Base-by-base conservation (phyloP, 2,329 filamentous ascomycete genomes). In the Onygenales sp. region DNA sequence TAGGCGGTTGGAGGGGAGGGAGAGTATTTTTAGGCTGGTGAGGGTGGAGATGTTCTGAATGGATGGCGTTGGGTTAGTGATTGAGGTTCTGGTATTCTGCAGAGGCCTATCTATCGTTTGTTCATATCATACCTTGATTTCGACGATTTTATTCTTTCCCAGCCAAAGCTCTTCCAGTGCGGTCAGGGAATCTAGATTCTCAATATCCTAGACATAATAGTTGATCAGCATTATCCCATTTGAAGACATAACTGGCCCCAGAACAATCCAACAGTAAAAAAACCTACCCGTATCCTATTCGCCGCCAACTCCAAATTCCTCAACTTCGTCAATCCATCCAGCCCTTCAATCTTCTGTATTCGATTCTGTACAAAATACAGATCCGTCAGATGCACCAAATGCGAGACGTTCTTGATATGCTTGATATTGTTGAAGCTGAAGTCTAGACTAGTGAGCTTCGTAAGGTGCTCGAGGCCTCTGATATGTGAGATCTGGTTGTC, bases 391-490 rank as follows among this genome's bases (percentile, higher is more conserved):
- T 89, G 79, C 21, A 75, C 85, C 55, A 98, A 75, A 63, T 92
- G 86, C 55, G 80, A 79, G 59, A 97, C 75, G 63, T 92, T 84
- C 72, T 95, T 95, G 75, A 98, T 95, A 72, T 96, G 91, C 70
- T 95, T 96, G 75, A 98, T 92, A 76, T 97, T 97, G 77, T 98
- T 98, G 81, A 96, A 98, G 69, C 88, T 94, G 50, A 98, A 78
- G 68, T 98, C 93, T 52, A 98, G 81, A 54, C 76, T 86, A 5
- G 81, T 89, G 52, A 98, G 80, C 57, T 87, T 78, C 10, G 78
- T 82, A 54, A 96, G 81, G 45, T 82, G 77, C 52, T 96, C 90
- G 45, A 98, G 79, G 33, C 88, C 88, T 60, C 85, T 84, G 70
- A 96, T 83, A 69, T 95, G 90, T 9, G 84, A 82, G 62, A 98